Evolutionary conservation across 495 filamentous ascomycete genomes (phyloP), one percentile per base, ranked within the genome.

Genomic region (Podospora fimiseda): DNA sequence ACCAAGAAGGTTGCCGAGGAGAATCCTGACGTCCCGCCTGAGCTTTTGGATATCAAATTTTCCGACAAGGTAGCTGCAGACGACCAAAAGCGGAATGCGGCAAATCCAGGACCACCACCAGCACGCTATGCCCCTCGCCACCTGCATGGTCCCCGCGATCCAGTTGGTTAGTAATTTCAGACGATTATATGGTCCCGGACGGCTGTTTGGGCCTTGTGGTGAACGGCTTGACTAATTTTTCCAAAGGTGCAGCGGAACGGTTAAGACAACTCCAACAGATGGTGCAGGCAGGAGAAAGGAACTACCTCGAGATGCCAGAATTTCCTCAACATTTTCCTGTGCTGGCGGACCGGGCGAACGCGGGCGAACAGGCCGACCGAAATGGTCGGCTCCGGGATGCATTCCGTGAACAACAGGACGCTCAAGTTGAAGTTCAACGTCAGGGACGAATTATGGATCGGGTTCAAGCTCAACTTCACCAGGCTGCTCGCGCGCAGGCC

Each of bases 21-120:
- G 46, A 76, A 89, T 62, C 83, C 86, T 0, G 73, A 80, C 11
- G 53, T 88, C 16, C 72, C 72, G 1, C 75, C 73, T 15, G 76
- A 81, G 24, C 70, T 80, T 41, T 68, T 89, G 4, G 70, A 75
- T 16, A 73, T 89, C 53, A 65, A 80, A 24, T 62, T 86, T 16
- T 84, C 82, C 1, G 78, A 84, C 9, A 60, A 55, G 9, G 82
- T 86, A 24, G 69, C 71, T 52, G 58, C 64, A 22, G 72, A 73
- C 23, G 58, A 61, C 20, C n/a, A 44, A 11, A 52, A 52, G 0
- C 61, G 60, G 19, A 53, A 37, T 15, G 41, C 21, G 2, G 40
- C 27, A 6, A 21, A 52, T 30, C 54, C 54, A 20, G 36, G 3
- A 14, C 52, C 42, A 4, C 45, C 11, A 6, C 4, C 13, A 13